Percentiles rank a stretch among this genome's conserved stretches.
These are phyloP conservation scores for Plenodomus lindquistii DNA, from an alignment of 2,329 filamentous ascomycete species.

Conservation along the genomic window DNA sequence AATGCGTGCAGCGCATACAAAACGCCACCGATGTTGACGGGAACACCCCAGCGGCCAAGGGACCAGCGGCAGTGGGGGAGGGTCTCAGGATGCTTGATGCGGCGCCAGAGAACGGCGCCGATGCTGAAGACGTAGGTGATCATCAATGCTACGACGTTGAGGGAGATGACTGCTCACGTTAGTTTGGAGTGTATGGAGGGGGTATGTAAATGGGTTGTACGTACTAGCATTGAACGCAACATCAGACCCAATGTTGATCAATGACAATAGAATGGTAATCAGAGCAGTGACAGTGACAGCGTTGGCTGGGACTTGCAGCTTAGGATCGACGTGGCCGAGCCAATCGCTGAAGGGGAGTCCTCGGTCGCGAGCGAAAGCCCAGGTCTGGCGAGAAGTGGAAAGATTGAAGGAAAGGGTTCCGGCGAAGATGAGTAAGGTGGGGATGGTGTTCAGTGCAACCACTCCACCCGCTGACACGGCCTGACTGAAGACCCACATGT, in stretches of 20 bases:
- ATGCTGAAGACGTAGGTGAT: slow-evolving; percentile 49
- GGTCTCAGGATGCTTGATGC: slow-evolving; percentile 42
- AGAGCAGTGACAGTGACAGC: slow-evolving; percentile 36
- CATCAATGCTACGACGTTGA: slow-evolving; percentile 46
- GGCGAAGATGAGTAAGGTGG: slow-evolving; percentile 35
- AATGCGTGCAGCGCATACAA: slow-evolving; percentile 44
- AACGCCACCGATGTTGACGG: slow-evolving; percentile 44
- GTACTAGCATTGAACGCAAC: slow-evolving; percentile 41
- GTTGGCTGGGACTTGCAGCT: slow-evolving; percentile 35
- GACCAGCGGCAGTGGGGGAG: slow-evolving; percentile 46
- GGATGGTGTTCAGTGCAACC: slow-evolving; percentile 35
- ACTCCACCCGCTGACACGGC: slow-evolving; percentile 32
- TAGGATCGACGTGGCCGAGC: slow-evolving; percentile 31
- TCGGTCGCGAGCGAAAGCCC: slow-evolving; percentile 42
- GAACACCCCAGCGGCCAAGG: slow-evolving; percentile 44
- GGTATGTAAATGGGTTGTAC: not conserved
- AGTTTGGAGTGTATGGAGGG: not conserved
- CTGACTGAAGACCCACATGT: slow-evolving; percentile 41
- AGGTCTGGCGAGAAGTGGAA: slow-evolving; percentile 40
- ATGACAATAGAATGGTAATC: slow-evolving; percentile 32
- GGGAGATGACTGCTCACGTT: slow-evolving; percentile 40
- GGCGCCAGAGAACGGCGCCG: slow-evolving; percentile 46
- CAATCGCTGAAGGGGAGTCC: slow-evolving; percentile 39
- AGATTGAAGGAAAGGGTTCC: slow-evolving; percentile 38
- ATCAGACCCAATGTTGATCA: slow-evolving; percentile 44